Base-by-base conservation (phyloP, 2,329 filamentous ascomycete species). In the Cercospora beticola region DNA sequence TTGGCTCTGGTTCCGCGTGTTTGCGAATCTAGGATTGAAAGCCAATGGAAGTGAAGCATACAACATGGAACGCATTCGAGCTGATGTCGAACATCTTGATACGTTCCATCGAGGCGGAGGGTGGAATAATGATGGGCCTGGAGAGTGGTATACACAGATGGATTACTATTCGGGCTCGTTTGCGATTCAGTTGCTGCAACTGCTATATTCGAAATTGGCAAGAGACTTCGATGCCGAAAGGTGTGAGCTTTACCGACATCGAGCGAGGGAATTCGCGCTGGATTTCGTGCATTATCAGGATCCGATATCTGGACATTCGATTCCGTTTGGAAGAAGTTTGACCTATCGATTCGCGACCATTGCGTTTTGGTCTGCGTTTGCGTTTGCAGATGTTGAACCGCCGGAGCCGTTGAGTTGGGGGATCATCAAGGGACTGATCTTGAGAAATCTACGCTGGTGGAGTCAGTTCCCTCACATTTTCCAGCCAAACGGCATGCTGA, bases 291-390 rank as follows among this genome's bases (percentile, higher is more conserved):
- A 93, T 79, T 94, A 93, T 78, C 93, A 91, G 70, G 90, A 92
- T 74, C 84, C 88, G 8, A 85, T 91, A 77, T 59, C 56, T n/a
- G 91, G 85, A 77, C 85, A 90, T 26, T 86, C 90, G 1, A 91
- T 93, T 62, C 91, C 92, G 0, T 94, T 93, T 72, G 92, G 92
- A 3, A 86, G 92, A 59, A 92, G 89, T 63, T 86, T 94, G 61
- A 92, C 90, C 6, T 94, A 94, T 78, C 87, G 91, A n/a, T 94
- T 93, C 78, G 91, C 90, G 60, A 93, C 93, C 88, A 89, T 90
- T n/a, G 90, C 88, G 0, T 94, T 94, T 81, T 94, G 91, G 91
- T 89, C 90, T 12, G 89, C 91, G 0, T 80, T 93, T 30, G 92
- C 90, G 0, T 93, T 92, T 74, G 90, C 91, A 4, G 89, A 89